Evolutionary conservation across 1,139 yeast species (phyloP).

Genomic region (Saccharomyces pastorianus): DNA sequence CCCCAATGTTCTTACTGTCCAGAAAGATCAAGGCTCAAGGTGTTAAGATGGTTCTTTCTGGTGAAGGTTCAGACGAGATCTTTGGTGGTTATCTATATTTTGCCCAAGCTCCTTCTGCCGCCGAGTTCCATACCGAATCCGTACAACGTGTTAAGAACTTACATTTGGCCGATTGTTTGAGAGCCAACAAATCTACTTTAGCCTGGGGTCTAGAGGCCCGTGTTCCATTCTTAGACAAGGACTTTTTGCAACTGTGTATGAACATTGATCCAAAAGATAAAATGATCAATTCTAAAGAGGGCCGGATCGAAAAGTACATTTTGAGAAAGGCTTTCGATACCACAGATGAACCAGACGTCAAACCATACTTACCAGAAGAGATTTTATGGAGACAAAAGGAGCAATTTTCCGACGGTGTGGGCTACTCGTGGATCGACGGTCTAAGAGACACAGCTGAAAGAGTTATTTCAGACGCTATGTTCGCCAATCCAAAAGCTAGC

Average conservation of each 20-base stretch:
- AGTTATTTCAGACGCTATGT: constrained; percentile 78
- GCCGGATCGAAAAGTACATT: constrained; percentile 85
- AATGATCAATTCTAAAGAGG: constrained; percentile 60
- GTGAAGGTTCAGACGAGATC: constrained; percentile 98
- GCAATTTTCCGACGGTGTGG: constrained; percentile 98
- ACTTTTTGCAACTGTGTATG: constrained; percentile 87
- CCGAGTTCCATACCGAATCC: constrained; percentile 90
- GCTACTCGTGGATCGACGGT: constrained; percentile 98
- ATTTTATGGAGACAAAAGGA: constrained; percentile 99
- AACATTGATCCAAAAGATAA: constrained; percentile 90
- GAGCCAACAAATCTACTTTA: constrained; percentile 99
- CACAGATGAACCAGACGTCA: constrained; percentile 52
- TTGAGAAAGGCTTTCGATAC: constrained; percentile 97
- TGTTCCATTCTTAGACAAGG: constrained; percentile 95
- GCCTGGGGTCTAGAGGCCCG: constrained; percentile 99
- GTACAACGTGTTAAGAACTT: constrained; percentile 94
- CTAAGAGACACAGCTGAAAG: constrained; percentile 91
- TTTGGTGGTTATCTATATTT: constrained; percentile 97
- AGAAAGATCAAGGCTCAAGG: constrained; percentile 99
- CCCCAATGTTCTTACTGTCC: constrained; percentile 94
- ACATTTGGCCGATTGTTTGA: constrained; percentile 91
- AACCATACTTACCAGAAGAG: constrained; percentile 90
- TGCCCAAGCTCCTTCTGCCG: constrained; percentile 89
- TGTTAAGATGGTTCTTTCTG: constrained; percentile 96
- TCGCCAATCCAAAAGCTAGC: constrained; percentile 81